These are phyloP conservation scores for Hypoxylon sp. DNA, from an alignment of 2,329 filamentous ascomycete species.

Conservation along the genomic window DNA sequence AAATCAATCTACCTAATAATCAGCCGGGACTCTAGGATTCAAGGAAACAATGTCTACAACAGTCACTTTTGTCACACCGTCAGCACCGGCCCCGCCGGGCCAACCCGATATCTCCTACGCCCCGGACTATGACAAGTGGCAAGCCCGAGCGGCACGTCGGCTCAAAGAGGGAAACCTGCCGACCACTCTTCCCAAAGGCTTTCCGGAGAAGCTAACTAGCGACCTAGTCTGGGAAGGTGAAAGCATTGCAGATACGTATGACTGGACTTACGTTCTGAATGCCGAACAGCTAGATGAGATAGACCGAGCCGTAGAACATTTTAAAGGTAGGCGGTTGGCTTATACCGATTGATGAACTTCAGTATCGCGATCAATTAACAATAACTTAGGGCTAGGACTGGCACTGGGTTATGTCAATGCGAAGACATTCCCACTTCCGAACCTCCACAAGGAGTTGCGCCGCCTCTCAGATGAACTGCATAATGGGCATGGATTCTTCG, in stretches of 20 bases:
- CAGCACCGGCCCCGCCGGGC: slow-evolving; percentile 54
- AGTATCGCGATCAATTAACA: slow-evolving; percentile 10
- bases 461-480: slow-evolving; percentile 69
- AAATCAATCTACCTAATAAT: neutral
- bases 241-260: slow-evolving; percentile 62
- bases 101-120: slow-evolving; percentile 73
- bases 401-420: slow-evolving; percentile 61
- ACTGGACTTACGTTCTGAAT: slow-evolving; percentile 69
- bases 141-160: slow-evolving; percentile 63
- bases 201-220: slow-evolving; percentile 64
- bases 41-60: slow-evolving; percentile 35
- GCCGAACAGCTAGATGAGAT: slow-evolving; percentile 66
- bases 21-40: neutral
- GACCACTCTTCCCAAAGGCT: slow-evolving; percentile 63
- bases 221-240: slow-evolving; percentile 72
- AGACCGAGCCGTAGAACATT: slow-evolving; percentile 59
- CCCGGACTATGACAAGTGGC: slow-evolving; percentile 68
- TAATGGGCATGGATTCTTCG: slow-evolving; percentile 72
- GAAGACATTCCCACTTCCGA: slow-evolving; percentile 70
- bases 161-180: slow-evolving; percentile 59
- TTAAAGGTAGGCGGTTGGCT: slow-evolving; percentile 56
- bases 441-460: slow-evolving; percentile 65
- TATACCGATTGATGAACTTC: neutral
- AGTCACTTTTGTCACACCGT: slow-evolving; percentile 48
- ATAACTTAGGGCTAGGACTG: slow-evolving; percentile 54